Base-by-base conservation (phyloP, 805 yeast genomes). In the Lipomyces orientalis region DNA sequence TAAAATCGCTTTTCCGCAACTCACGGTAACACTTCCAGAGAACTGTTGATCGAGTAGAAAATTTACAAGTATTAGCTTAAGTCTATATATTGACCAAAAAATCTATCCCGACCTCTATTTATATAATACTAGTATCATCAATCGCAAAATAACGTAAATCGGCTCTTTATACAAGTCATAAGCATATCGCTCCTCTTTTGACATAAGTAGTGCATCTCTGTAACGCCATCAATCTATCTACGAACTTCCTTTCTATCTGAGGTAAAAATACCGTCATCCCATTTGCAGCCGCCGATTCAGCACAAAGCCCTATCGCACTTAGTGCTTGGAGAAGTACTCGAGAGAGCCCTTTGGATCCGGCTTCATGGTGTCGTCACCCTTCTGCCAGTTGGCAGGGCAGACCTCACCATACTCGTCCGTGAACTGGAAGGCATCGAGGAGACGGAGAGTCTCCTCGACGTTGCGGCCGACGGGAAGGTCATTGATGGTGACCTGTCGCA, bases 381-480 rank as follows among this genome's bases (percentile, higher is more conserved):
- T 89, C 67, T 89, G 87, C 99, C 99, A 94, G 96, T 94, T 95
- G 81, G 98, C 98, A 78, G 99, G 99, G 86, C 98, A 93, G 75
- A 94, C 99, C 85, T 96, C 97, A 85, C 99, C 99, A 88, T 95
- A 86, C 86, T 91, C 90, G 83, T 93, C 98, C 77, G 97, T 91
- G 93, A 97, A 95, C 86, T 94, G 97, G 97, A 95, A 95, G 76
- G 98, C 99, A 81, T 95, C 98, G 73, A 95, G 87, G 80, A 95
- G 88, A 89, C 99, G 93, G 80, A 92, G 86, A 74, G 98, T 90
- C 88, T 95, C 99, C 74, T 93, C 98, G 75, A 95, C 99, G 79
- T 91, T 90, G 87, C 99, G 93, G 82, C 99, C 99, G 75, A 95
- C 99, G 81, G 99, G 97, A 81, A 94, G 90, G 83, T 95, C 98